phyloP scores from a whole-genome alignment of 2,329 filamentous ascomycete genomes.

The Phyllosticta citriasiana region DNA sequence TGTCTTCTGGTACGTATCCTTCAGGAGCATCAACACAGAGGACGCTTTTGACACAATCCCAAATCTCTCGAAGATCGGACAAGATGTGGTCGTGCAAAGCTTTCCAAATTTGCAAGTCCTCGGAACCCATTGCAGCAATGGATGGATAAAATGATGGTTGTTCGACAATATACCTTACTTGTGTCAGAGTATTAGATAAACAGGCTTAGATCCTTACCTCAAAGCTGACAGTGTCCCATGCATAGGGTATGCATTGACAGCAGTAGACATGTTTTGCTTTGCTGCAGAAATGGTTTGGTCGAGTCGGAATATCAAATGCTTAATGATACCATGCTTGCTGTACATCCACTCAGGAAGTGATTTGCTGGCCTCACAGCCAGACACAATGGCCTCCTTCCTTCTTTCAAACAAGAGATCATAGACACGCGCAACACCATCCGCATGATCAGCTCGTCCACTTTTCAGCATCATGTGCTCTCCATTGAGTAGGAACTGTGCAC shows the following conservation, averaged over 20 bases:
- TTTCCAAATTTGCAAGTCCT: conserved; percentile 19
- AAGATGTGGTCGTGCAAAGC: conserved; percentile 48
- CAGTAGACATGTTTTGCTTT: conserved; percentile 53
- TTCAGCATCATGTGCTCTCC: conserved; percentile 49
- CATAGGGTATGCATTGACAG: conserved; percentile 39
- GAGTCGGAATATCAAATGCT: conserved; percentile 49
- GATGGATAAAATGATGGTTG: conserved; percentile 26
- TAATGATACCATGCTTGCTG: conserved; percentile 37
- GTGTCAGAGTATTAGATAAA: not conserved
- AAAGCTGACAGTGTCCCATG: conserved; percentile 35
- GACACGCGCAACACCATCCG: conserved; percentile 76
- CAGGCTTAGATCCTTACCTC: conserved; percentile 15
- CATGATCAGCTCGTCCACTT: conserved; percentile 81
- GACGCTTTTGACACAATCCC: conserved; percentile 63
- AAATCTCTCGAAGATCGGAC: conserved; percentile 56
- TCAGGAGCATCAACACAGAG: conserved; percentile 93
- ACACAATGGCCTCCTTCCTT: not conserved
- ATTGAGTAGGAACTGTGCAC: conserved; percentile 21
- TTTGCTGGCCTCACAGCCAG: not conserved
- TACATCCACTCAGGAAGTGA: conserved; percentile 1
- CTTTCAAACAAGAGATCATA: conserved; percentile 55
- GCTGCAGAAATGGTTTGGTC: conserved; percentile 56
- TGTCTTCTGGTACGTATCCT: conserved; percentile 67
- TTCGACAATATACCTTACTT: conserved; percentile 39
- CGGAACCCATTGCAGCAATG: not conserved